These are phyloP conservation scores for Didymella pomorum DNA, from an alignment of 2,329 filamentous ascomycete species.

Conservation along the genomic window DNA sequence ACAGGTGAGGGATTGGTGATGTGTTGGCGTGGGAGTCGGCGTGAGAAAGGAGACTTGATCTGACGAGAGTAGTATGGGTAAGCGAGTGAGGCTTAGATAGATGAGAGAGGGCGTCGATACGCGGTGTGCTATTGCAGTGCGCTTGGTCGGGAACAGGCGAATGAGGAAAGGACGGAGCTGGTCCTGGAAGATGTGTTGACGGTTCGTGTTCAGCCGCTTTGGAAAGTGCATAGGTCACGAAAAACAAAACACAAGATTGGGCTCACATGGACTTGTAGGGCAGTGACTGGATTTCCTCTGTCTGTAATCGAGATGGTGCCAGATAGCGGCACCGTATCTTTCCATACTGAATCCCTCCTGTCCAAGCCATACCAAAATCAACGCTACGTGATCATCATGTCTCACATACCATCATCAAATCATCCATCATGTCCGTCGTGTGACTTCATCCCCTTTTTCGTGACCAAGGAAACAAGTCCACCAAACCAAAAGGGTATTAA, in stretches of 20 bases:
- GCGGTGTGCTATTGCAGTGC: not conserved
- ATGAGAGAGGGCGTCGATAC: not conserved
- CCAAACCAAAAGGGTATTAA: conserved; percentile 37
- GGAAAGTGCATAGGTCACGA: not conserved
- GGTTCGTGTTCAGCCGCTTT: not conserved
- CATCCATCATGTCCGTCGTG: conserved; percentile 14
- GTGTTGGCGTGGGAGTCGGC: not conserved
- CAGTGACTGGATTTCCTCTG: conserved; percentile 13
- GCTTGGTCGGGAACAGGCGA: not conserved
- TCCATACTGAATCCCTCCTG: conserved; percentile 13
- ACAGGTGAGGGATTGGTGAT: not conserved
- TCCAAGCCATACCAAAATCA: conserved; percentile 2
- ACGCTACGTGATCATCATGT: conserved; percentile 19
- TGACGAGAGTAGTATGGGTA: not conserved
- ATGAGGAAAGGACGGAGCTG: not conserved
- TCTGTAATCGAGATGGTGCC: conserved; percentile 18
- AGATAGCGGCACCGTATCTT: conserved; percentile 16
- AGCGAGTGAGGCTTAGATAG: not conserved
- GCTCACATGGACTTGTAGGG: conserved; percentile 1
- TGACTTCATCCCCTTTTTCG: conserved; percentile 11
- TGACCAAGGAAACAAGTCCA: conserved; percentile 14
- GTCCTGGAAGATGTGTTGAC: not conserved
- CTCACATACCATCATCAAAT: conserved; percentile 18
- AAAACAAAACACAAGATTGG: conserved; percentile 8
- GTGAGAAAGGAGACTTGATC: not conserved